phyloP scores from a whole-genome alignment of 805 yeast species.

The Yarrowia alimentaria region DNA sequence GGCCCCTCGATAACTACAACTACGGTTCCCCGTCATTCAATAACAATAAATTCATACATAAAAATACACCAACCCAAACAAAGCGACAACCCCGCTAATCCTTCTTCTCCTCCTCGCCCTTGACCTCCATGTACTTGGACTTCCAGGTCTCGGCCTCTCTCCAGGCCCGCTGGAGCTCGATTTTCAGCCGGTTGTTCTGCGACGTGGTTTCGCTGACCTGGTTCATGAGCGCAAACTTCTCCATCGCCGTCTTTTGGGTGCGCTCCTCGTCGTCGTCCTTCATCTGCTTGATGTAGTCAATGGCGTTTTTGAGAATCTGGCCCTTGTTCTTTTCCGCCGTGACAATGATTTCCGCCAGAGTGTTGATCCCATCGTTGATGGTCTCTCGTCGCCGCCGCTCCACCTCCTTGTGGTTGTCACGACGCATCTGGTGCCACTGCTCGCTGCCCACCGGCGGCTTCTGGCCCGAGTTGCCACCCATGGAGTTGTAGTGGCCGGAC shows the following conservation, averaged over 20 bases:
- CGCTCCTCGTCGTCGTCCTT: constrained; percentile 86
- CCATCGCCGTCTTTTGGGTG: constrained; percentile 93
- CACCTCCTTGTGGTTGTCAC: constrained; percentile 92
- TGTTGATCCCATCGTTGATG: constrained; percentile 82
- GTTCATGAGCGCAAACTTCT: constrained; percentile 87
- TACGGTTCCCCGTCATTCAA: too few relatives aligned
- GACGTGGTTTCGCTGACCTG: constrained; percentile 80
- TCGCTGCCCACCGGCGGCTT: constrained; percentile 73
- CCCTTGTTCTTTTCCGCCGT: constrained; percentile 86
- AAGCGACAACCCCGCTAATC: too few relatives aligned
- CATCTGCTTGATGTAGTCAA: constrained; percentile 83
- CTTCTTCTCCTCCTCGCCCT: constrained; percentile 19
- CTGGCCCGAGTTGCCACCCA: constrained; percentile 10
- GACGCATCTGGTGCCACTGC: constrained; percentile 80
- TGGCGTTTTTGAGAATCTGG: constrained; percentile 81
- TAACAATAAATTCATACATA: too few relatives aligned
- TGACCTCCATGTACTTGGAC: constrained; percentile 35
- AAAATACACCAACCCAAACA: too few relatives aligned
- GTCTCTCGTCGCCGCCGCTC: constrained; percentile 89
- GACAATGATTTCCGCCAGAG: constrained; percentile 73
- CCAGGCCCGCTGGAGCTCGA: constrained; percentile 86
- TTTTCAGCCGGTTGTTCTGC: constrained; percentile 82
- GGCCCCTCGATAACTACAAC: too few relatives aligned
- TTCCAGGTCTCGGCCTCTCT: constrained; percentile 87
- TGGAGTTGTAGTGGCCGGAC: constrained; percentile 3